These are phyloP conservation scores for Rhodotorula mucilaginosa DNA, from an alignment of 1,284 basidiomycete species.

Conservation along the genomic window DNA sequence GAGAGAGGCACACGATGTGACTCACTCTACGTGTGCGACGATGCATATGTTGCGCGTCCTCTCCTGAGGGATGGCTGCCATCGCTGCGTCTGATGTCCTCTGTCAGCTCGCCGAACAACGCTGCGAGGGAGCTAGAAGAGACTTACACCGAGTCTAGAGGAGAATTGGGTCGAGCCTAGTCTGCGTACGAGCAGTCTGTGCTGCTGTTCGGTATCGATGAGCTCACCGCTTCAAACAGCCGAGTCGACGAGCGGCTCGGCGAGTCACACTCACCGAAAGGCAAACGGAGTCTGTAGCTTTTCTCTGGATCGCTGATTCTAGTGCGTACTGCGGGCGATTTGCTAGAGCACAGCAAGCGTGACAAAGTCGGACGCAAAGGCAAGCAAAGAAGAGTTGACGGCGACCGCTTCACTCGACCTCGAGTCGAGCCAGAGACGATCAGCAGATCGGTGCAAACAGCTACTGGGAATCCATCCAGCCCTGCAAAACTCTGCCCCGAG, in stretches of 20 bases:
- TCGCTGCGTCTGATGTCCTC: too few species aligned
- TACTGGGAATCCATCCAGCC: too few species aligned
- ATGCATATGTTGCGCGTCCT: constrained; percentile 39
- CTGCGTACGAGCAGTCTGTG: not conserved
- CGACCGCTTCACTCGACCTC: too few species aligned
- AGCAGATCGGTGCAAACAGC: too few species aligned
- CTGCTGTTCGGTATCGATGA: not conserved
- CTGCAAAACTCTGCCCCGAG: too few species aligned
- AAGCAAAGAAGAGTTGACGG: too few species aligned
- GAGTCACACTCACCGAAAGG: too few species aligned
- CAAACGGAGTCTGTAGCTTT: not conserved
- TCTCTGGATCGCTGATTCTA: too few species aligned
- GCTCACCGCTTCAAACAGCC: not conserved
- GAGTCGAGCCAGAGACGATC: too few species aligned
- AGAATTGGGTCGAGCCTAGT: not conserved
- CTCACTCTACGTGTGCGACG: constrained; percentile 53
- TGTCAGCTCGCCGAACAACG: not conserved
- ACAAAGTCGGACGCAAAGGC: too few species aligned
- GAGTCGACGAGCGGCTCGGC: not conserved
- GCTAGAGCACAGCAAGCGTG: too few species aligned
- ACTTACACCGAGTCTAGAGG: not conserved
- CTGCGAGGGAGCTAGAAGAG: not conserved
- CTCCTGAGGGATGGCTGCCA: constrained; percentile 10
- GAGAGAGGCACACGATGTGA: not conserved
- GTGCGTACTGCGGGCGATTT: too few species aligned